Percentiles rank a stretch among this genome's conserved stretches.
phyloP scores from a whole-genome alignment of 169 alveolate species.

The Sarcocystis neurona region DNA sequence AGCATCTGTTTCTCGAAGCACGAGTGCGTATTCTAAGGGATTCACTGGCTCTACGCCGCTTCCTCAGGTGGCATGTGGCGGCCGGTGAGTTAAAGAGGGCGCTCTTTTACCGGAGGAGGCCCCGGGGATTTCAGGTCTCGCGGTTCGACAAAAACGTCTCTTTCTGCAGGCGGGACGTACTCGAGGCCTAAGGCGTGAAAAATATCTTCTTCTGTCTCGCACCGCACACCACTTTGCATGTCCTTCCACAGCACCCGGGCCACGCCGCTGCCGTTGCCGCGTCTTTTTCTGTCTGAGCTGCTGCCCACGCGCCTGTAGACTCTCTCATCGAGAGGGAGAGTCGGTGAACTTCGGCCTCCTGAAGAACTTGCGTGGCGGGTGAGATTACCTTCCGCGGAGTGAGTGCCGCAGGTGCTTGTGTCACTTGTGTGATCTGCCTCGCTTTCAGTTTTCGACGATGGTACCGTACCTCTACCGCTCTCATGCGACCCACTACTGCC shows the following conservation, averaged over 20 bases:
- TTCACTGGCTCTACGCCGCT: not conserved
- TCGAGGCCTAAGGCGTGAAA: constrained; percentile 23
- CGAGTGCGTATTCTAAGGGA: not conserved
- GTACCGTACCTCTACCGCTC: no score
- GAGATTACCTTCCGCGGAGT: not conserved
- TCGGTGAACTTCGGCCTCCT: not conserved
- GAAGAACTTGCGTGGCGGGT: not conserved
- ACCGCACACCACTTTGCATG: not conserved
- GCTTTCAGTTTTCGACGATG: no score
- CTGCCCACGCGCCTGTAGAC: not conserved
- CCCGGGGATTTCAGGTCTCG: not conserved
- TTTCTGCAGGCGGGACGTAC: not conserved
- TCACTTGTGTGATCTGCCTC: not conserved
- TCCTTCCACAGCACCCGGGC: no score
- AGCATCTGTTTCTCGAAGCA: not conserved
- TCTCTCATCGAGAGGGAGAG: not conserved
- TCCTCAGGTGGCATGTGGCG: not conserved
- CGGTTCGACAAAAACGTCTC: constrained; percentile 7
- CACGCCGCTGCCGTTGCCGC: not conserved
- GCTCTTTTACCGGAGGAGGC: not conserved
- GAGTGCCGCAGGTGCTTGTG: not conserved
- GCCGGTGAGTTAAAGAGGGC: not conserved
- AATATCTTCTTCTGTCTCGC: constrained; percentile 30
- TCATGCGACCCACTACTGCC: no score
- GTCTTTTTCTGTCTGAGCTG: not conserved